phyloP scores from a whole-genome alignment of 805 yeast species.

The Spathaspora gorwiae region DNA sequence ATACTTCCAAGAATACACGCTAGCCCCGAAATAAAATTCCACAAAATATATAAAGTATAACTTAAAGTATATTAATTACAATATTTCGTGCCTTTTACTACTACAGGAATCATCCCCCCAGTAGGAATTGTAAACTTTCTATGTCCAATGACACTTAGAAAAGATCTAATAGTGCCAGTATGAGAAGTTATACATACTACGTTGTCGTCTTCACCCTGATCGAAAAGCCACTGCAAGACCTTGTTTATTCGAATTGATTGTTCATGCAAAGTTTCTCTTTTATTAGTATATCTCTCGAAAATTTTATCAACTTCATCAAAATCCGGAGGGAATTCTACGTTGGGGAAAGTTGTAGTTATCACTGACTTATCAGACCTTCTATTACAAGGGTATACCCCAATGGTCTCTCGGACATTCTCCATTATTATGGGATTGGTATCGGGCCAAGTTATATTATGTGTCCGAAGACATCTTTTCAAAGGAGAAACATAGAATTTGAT shows the following conservation, averaged over 20 bases:
- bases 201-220: conserved; percentile 18
- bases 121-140: conserved; percentile 51
- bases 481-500: conserved; percentile 54
- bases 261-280: conserved; percentile 39
- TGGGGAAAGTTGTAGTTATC: conserved; percentile 29
- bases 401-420: conserved; percentile 54
- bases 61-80: too few relatives aligned
- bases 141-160: conserved; percentile 48
- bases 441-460: conserved; percentile 47
- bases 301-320: conserved; percentile 45
- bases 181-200: conserved; percentile 52
- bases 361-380: conserved; percentile 38
- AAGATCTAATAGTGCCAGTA: conserved; percentile 54
- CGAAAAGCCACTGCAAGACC: conserved; percentile 35
- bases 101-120: conserved; percentile 56
- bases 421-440: conserved; percentile 27
- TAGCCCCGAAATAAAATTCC: too few relatives aligned
- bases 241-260: conserved; percentile 44
- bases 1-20: too few relatives aligned
- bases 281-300: conserved; percentile 27
- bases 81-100: conserved; percentile 37
- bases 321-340: conserved; percentile 37
- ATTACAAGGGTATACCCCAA: conserved; percentile 58
- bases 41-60: too few relatives aligned
- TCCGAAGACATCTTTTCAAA: conserved; percentile 52